Percentiles rank a stretch among this genome's conserved stretches.
Conservation (phyloP, 2,329 filamentous ascomycete genomes). For the Microdochium nivale region DNA sequence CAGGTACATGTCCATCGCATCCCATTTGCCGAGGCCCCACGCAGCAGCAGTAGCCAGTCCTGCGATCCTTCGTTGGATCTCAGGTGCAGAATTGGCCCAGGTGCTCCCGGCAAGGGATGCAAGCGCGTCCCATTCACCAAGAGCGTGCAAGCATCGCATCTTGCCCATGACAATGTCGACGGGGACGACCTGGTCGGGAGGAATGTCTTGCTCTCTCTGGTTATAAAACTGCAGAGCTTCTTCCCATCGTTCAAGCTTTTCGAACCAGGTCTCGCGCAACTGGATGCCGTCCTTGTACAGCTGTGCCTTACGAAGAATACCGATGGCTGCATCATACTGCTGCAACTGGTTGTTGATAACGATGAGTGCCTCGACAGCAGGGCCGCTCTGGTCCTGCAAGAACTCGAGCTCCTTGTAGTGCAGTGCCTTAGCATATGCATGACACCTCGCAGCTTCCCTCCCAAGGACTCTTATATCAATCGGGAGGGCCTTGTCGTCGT, state of each 20-base stretch:
- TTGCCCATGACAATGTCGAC: slow-evolving; percentile 99
- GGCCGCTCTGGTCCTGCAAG: slow-evolving; percentile 91
- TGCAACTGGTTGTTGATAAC: slow-evolving; percentile 99
- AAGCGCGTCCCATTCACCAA: slow-evolving; percentile 94
- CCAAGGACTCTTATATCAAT: slow-evolving; percentile 95
- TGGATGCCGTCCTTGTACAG: slow-evolving; percentile 89
- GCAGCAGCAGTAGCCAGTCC: slow-evolving; percentile 90
- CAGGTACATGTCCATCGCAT: slow-evolving; percentile 95
- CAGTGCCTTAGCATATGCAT: slow-evolving; percentile 94
- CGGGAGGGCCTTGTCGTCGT: slow-evolving; percentile 94
- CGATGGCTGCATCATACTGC: slow-evolving; percentile 96
- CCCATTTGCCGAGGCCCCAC: slow-evolving; percentile 95
- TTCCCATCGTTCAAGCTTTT: slow-evolving; percentile 97
- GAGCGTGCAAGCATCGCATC: slow-evolving; percentile 94
- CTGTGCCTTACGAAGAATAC: slow-evolving; percentile 92
- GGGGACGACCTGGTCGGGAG: slow-evolving; percentile 47
- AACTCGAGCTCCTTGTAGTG: slow-evolving; percentile 99
- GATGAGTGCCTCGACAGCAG: slow-evolving; percentile 92
- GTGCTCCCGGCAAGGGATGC: slow-evolving; percentile 84
- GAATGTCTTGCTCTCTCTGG: slow-evolving; percentile 67
- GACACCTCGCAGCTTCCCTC: slow-evolving; percentile 90
- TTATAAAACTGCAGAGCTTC: slow-evolving; percentile 91
- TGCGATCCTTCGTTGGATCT: slow-evolving; percentile 84
- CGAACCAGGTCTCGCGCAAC: slow-evolving; percentile 96
- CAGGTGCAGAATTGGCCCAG: slow-evolving; percentile 81